phyloP scores from a whole-genome alignment of 139 green algal species.

The Chlorella sp. region DNA sequence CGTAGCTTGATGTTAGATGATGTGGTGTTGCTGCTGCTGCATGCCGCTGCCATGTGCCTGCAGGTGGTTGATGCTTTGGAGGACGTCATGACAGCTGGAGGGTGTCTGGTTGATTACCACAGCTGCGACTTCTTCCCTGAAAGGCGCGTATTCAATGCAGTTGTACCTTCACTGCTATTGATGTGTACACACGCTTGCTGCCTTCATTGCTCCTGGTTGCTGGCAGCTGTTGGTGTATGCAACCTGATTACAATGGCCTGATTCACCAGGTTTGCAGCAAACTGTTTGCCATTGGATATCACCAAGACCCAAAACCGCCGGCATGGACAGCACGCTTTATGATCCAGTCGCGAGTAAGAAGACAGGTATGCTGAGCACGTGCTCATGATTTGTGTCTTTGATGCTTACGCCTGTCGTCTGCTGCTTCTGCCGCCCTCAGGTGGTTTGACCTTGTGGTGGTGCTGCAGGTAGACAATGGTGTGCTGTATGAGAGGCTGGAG shows the following conservation, averaged over 20 bases:
- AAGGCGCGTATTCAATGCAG: slow-evolving; percentile 42
- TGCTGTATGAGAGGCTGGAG: slow-evolving; percentile 85
- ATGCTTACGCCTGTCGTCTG: neutral
- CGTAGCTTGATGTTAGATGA: neutral
- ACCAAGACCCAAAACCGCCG: too few relatives aligned
- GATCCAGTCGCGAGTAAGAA: too few relatives aligned
- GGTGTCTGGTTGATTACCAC: slow-evolving; percentile 92
- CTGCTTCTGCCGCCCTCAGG: slow-evolving; percentile 30
- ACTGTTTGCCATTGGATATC: neutral
- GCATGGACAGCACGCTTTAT: too few relatives aligned
- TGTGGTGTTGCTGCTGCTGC: neutral
- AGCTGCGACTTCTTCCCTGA: slow-evolving; percentile 98
- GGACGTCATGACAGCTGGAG: slow-evolving; percentile 68
- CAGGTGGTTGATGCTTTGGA: slow-evolving; percentile 91
- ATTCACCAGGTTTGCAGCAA: too few relatives aligned
- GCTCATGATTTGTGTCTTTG: too few relatives aligned
- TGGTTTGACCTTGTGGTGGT: slow-evolving; percentile 98
- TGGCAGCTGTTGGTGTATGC: too few relatives aligned
- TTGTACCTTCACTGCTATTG: too few relatives aligned
- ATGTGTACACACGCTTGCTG: too few relatives aligned
- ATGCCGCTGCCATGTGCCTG: neutral
- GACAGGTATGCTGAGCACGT: too few relatives aligned
- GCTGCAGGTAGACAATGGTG: slow-evolving; percentile 85
- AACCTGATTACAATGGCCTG: too few relatives aligned
- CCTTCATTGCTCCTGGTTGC: neutral